These are phyloP conservation scores for Millerago galiae DNA, from an alignment of 805 yeast species.

Conservation along the genomic window DNA sequence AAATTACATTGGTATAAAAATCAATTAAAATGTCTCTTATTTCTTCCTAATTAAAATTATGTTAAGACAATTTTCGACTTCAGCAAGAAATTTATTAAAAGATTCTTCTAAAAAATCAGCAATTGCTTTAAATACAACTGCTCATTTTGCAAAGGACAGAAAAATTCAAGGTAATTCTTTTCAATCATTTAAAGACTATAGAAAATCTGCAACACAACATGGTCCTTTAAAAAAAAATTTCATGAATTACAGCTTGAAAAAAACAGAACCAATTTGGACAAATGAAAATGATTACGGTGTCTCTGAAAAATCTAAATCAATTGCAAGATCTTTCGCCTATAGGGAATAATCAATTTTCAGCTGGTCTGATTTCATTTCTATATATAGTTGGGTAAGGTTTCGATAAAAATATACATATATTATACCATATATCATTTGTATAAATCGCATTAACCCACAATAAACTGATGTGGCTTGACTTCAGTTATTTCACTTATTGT, in stretches of 20 bases:
- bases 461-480: too few species aligned
- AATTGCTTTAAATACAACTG: constrained; percentile 12
- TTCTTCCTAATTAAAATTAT: neutral
- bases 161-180: constrained; percentile 28
- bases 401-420: too few species aligned
- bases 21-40: too few species aligned
- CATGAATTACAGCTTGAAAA: constrained; percentile 3
- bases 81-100: neutral
- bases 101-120: constrained; percentile 14
- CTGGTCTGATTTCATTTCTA: neutral
- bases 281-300: constrained; percentile 22
- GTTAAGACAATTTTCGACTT: constrained; percentile 6
- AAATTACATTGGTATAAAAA: neutral
- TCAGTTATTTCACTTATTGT: too few species aligned
- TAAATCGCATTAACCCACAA: too few species aligned
- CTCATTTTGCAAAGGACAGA: constrained; percentile 4
- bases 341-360: neutral
- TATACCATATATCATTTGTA: too few species aligned
- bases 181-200: constrained; percentile 30
- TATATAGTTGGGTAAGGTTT: too few species aligned
- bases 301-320: constrained; percentile 16
- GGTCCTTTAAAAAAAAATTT: constrained; percentile 28
- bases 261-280: constrained; percentile 13
- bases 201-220: constrained; percentile 31
- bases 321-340: constrained; percentile 20